Conservation (phyloP, 2,329 filamentous ascomycete genomes). For the Talaromyces sp. region DNA sequence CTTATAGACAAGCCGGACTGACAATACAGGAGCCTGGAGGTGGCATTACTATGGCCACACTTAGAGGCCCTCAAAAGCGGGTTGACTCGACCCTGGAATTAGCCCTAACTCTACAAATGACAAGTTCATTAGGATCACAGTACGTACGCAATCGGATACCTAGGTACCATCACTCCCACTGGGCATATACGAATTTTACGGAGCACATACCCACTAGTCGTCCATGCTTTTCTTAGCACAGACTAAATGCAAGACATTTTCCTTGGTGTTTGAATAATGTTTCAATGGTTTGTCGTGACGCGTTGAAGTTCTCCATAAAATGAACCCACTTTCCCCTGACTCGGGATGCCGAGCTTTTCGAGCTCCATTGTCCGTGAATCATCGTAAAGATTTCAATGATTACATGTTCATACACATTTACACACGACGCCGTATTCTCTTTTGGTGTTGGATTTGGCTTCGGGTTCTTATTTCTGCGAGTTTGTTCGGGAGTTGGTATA, state of each 20-base stretch:
- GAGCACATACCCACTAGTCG: too few species aligned
- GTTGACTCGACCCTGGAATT: not conserved
- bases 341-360: not conserved
- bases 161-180: too few species aligned
- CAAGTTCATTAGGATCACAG: not conserved
- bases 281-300: not conserved
- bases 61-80: not conserved
- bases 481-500: not conserved
- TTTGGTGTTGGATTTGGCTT: not conserved
- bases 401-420: not conserved
- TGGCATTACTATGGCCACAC: not conserved
- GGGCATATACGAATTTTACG: too few species aligned
- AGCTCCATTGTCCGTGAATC: not conserved
- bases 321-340: not conserved
- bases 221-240: not conserved
- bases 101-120: not conserved
- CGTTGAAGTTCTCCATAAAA: not conserved
- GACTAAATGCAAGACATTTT: constrained; percentile 1
- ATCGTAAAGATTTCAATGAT: not conserved
- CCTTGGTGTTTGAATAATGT: not conserved
- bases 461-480: not conserved
- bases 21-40: not conserved
- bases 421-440: not conserved
- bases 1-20: not conserved
- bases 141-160: not conserved